Evolutionary conservation across 1,284 basidiomycete species (phyloP).

Genomic region (Naganishia cerealis): DNA sequence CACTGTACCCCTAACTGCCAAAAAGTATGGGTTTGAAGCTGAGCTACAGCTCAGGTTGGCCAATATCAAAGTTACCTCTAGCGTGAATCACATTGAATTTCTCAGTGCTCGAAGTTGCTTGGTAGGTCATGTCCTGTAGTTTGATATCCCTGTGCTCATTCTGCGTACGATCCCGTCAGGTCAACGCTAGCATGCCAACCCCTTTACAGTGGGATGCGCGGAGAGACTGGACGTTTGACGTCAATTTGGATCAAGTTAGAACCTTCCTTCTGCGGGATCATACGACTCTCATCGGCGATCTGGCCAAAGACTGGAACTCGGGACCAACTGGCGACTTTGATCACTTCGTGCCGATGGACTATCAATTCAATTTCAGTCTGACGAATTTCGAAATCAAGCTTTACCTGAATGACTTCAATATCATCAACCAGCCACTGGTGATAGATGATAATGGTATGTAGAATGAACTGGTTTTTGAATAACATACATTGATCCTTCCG

Average conservation of each 20-base stretch:
- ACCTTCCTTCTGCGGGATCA: slow-evolving; percentile 83
- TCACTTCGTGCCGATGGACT: slow-evolving; percentile 78
- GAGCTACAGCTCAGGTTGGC: slow-evolving; percentile 79
- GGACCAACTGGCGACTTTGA: slow-evolving; percentile 74
- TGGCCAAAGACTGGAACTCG: slow-evolving; percentile 82
- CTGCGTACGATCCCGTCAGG: slow-evolving; percentile 42
- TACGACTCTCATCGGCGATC: slow-evolving; percentile 83
- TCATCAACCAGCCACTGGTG: slow-evolving; percentile 80
- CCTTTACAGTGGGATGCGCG: slow-evolving; percentile 59
- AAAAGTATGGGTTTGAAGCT: slow-evolving; percentile 71
- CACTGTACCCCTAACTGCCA: slow-evolving; percentile 74
- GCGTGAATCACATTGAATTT: slow-evolving; percentile 79
- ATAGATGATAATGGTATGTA: slow-evolving; percentile 75
- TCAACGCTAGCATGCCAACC: slow-evolving; percentile 54
- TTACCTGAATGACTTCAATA: slow-evolving; percentile 92
- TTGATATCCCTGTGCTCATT: not conserved
- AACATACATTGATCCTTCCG: slow-evolving; percentile 20
- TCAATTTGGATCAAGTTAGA: slow-evolving; percentile 68
- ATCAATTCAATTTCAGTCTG: slow-evolving; percentile 68
- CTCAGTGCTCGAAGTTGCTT: slow-evolving; percentile 70
- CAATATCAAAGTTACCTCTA: slow-evolving; percentile 72
- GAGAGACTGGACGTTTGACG: slow-evolving; percentile 72
- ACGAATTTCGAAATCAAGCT: slow-evolving; percentile 73
- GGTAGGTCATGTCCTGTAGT: slow-evolving; percentile 37
- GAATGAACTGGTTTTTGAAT: slow-evolving; percentile 3